Conservation (phyloP, 176 grass and related monocot genomes). For the Lolium multiflorum region DNA sequence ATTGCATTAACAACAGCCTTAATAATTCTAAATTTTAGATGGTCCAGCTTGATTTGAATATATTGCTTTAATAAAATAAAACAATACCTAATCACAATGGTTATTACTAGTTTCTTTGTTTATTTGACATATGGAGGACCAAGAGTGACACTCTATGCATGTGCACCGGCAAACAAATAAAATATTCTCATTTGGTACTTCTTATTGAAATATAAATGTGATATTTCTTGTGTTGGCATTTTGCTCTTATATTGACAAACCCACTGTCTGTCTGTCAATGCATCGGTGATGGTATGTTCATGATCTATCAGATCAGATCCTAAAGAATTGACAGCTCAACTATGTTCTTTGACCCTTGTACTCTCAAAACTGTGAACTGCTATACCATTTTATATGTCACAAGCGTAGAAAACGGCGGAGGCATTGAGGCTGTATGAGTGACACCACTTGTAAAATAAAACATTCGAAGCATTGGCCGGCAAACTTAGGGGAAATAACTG, state of each 20-base stretch:
- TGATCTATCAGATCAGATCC: conserved; percentile 34
- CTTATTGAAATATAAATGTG: not conserved
- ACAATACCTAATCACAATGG: not conserved
- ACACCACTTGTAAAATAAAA: not conserved
- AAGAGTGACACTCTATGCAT: conserved; percentile 22
- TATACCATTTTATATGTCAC: not conserved
- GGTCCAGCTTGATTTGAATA: not conserved
- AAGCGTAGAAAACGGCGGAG: not conserved
- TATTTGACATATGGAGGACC: conserved; percentile 17
- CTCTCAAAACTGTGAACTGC: not conserved
- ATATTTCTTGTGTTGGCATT: conserved; percentile 9
- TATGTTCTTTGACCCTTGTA: not conserved
- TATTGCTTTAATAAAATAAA: conserved; percentile 1
- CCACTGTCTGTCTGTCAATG: not conserved
- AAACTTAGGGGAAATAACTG: not conserved
- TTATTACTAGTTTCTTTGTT: conserved; percentile 2
- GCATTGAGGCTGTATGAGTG: not conserved
- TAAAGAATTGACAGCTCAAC: conserved; percentile 36
- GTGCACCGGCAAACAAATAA: not conserved
- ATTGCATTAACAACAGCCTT: conserved; percentile 10
- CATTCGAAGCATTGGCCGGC: not conserved
- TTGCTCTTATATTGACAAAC: conserved; percentile 4
- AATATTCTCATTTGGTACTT: conserved; percentile 2
- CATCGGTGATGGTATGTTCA: not conserved
- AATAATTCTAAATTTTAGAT: not conserved